Base-by-base conservation (phyloP, 768 basidiomycete species). In the Ephemerocybe angulata region DNA sequence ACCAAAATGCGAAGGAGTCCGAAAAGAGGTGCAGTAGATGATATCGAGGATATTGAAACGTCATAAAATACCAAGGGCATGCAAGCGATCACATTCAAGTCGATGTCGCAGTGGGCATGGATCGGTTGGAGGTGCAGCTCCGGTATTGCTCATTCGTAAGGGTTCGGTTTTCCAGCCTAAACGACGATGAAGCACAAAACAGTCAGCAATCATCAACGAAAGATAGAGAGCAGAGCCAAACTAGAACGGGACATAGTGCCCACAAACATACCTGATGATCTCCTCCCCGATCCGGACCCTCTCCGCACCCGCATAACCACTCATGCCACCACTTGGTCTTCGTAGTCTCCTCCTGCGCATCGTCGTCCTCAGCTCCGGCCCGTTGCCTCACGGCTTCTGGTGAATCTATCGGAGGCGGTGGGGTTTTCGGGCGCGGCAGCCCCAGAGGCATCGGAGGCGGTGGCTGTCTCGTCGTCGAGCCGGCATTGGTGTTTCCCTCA, bases 291-390 rank as follows among this genome's bases (percentile, higher is more conserved):
- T 88, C 85, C 2, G 81, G 72, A n/a, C 86, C 85, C 64, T 90
- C 88, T 17, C 83, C 75, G 60, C 88, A 89, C 12, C 89, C 89
- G 66, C 89, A 91, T 57, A 91, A 66, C 88, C 88, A 90, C 29
- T 91, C 89, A 64, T 89, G 88, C 89, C 89, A 91, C 89, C 89
- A 91, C 57, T 80, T 71, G 3, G 76, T 73, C 48, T 76, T 71
- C 40, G 69, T 70, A n/a, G 3, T 19, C 24, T 31, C 47, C 30
- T 29, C 24, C 25, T 58, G 63, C 33, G 68, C 70, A 8, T 71
- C 70, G 5, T 67, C 64, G n/a, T 68, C 61, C 19, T 57, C 58
- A 19, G 49, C 58, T 41, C 42, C n/a, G 17, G 3, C 64, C 56
- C 15, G 63, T 24, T 41, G 7, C 10, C 7, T 8, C 7, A 6